phyloP scores from a whole-genome alignment of 139 green algal genomes.

The Coccomyxa sp. region DNA sequence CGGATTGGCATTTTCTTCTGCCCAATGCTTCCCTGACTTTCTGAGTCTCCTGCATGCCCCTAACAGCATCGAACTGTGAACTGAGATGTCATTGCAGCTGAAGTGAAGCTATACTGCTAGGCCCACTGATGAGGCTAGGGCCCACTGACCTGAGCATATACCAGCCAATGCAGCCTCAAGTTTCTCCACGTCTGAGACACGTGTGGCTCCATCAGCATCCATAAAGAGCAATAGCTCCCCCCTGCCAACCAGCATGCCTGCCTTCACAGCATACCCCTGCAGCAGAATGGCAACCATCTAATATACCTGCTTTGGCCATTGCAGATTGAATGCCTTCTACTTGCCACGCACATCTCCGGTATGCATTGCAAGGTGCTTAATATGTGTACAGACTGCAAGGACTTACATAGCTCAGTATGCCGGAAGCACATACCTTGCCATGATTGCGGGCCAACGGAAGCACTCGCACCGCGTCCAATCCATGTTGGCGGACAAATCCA shows the following conservation, averaged over 20 bases:
- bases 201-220: constrained; percentile 88
- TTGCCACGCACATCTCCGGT: background rate
- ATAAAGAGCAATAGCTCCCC: constrained; percentile 82
- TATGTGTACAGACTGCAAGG: background rate
- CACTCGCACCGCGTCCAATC: constrained; percentile 77
- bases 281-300: background rate
- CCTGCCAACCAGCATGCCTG: constrained; percentile 65
- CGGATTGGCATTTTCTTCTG: too few species aligned
- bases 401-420: background rate
- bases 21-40: too few species aligned
- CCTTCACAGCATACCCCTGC: constrained; percentile 59
- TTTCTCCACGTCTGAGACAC: constrained; percentile 76
- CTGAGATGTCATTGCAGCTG: too few species aligned
- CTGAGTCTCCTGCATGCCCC: too few species aligned
- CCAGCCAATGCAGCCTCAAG: constrained; percentile 48
- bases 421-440: constrained; percentile 69
- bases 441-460: constrained; percentile 72
- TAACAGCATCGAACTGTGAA: too few species aligned
- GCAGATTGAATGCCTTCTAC: background rate
- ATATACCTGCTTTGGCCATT: background rate
- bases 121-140: too few species aligned
- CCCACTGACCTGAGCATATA: too few species aligned
- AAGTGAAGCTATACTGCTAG: too few species aligned
- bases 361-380: background rate
- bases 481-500: constrained; percentile 57